Evolutionary conservation across 176 grass and related monocot species (phyloP), one percentile per base, ranked within the genome.

Genomic region (Avena eriantha): DNA sequence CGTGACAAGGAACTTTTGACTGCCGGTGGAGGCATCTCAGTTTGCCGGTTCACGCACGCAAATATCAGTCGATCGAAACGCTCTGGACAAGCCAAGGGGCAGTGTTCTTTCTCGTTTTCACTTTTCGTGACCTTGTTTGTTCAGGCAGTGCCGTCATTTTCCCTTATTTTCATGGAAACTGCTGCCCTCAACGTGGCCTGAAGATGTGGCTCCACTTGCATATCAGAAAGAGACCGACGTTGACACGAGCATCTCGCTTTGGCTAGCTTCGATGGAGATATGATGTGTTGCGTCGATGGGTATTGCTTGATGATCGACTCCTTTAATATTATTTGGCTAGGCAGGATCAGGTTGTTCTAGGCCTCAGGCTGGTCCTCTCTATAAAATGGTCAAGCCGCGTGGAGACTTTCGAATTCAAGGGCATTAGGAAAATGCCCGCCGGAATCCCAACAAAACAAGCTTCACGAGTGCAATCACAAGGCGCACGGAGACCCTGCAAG

Each of bases 121-220:
- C 41, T 47, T 73, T 22, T 1, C 13, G 43, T 48, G 43, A 21
- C 70, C 43, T 73, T 13, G 41, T 29, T n/a, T 24, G n/a, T 4
- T 48, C 45, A 6, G 70, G 21, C n/a, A 24, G 70, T 14, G 43
- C n/a, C 5, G 34, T 39, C 18, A 1, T 43, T 71, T 51, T 51
- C n/a, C n/a, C n/a, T n/a, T n/a, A n/a, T n/a, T n/a, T n/a, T n/a
- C n/a, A n/a, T n/a, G n/a, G n/a, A n/a, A n/a, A n/a, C n/a, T n/a
- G n/a, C n/a, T n/a, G n/a, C n/a, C n/a, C 49, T 73, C 41, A 73
- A 73, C 43, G 71, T 74, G 71, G 71, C 71, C 45, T 23, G 71
- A 74, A 50, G 22, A 24, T 50, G 45, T 50, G 71, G 71, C n/a
- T 48, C 71, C 71, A 49, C 71, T 74, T 74, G 71, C 22, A 26